Conservation (phyloP, 83 land plant genomes). For the Diphasiastrum complanatum region DNA sequence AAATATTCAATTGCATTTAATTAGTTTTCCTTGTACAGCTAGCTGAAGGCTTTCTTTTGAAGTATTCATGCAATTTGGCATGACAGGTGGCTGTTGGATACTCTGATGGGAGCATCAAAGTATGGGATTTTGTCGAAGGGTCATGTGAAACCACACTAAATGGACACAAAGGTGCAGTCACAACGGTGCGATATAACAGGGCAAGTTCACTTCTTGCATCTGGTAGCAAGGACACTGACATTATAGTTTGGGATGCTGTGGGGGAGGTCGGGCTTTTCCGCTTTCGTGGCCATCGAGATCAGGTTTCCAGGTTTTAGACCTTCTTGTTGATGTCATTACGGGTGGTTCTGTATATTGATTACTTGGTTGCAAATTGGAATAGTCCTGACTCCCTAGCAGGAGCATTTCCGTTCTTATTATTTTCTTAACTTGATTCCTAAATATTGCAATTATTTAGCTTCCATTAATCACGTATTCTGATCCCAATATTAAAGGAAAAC, state of each 20-base stretch:
- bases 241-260: slow-evolving; percentile 93
- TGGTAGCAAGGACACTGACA: slow-evolving; percentile 91
- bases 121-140: slow-evolving; percentile 79
- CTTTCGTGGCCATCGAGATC: slow-evolving; percentile 86
- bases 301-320: slow-evolving; percentile 38
- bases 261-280: slow-evolving; percentile 92
- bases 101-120: slow-evolving; percentile 77
- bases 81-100: slow-evolving; percentile 85
- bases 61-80: not conserved
- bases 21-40: not conserved
- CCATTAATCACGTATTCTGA: too few relatives aligned
- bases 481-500: too few relatives aligned
- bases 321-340: not conserved
- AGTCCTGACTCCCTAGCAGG: not conserved
- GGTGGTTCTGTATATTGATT: not conserved
- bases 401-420: too few relatives aligned
- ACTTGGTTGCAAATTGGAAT: not conserved
- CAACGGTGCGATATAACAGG: slow-evolving; percentile 64
- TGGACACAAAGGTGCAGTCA: slow-evolving; percentile 79
- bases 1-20: not conserved
- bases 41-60: not conserved
- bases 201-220: slow-evolving; percentile 82
- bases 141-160: slow-evolving; percentile 70
- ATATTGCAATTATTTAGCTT: too few relatives aligned
- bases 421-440: too few relatives aligned